Base-by-base conservation (phyloP, 371 early-diverging fungal genomes). In the Syncephalastrum monosporum region DNA sequence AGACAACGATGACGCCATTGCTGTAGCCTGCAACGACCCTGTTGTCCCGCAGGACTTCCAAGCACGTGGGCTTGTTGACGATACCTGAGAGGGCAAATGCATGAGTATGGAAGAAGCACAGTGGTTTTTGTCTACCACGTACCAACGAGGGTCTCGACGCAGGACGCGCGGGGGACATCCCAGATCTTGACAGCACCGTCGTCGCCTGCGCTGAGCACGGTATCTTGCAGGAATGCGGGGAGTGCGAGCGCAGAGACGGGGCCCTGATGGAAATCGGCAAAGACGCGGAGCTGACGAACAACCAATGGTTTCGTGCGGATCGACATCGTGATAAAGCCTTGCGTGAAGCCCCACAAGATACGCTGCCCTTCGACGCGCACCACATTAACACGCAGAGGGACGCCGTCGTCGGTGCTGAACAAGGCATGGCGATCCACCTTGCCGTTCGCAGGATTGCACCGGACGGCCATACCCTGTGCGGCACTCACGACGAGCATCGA, bases 261-360 rank as follows among this genome's bases (percentile, higher is more conserved):
- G 0, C 74, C 75, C 38, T 69, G 74, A 61, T 79, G 77, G 33
- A 77, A 75, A 8, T 67, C 67, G 2, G 69, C 56, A 57, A 81
- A 77, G 1, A 61, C 63, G 27, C 67, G 71, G 15, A 71, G 62
- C 21, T 72, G 62, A 47, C 68, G 56, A 10, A 61, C 59, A 42
- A 50, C 57, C 12, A 48, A 52, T 2, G 63, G 52, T 29, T 56
- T 64, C 19, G 52, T 57, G 13, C 29, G 61, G 42, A 27, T 71
- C 3, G 75, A 68, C 42, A 81, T 55, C 7, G 77, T 76, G 16
- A 81, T 61, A 50, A 48, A 73, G 0, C 79, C 77, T 15, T 63
- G 23, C 5, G 44, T 53, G 55, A 68, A 72, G 17, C 82, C 79
- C 82, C 82, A 81, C 6, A 77, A 42, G 25, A 77, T 75, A 14